These are phyloP conservation scores for Zostera marina DNA, from an alignment of 116 monocot genomes.

Conservation along the genomic window DNA sequence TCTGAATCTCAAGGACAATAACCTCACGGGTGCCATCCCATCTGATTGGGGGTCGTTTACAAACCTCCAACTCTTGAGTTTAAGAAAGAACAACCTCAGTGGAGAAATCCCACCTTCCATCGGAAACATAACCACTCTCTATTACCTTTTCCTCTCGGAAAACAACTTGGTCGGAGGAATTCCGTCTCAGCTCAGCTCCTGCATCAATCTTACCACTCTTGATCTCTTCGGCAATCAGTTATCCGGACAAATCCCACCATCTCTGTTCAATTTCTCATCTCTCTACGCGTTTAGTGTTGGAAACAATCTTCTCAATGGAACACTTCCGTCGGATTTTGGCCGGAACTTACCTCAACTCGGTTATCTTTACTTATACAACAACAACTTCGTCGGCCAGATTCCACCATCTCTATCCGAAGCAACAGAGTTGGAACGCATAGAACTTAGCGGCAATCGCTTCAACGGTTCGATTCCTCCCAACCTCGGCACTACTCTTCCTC, in stretches of 20 bases:
- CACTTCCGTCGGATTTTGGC: constrained; percentile 8
- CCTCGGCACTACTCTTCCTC: constrained; percentile 13
- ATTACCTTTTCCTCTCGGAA: neutral
- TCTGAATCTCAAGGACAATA: neutral
- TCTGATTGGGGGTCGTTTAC: neutral
- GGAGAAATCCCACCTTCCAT: constrained; percentile 2
- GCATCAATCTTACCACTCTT: neutral
- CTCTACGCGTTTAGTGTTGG: constrained; percentile 11
- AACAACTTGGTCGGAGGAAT: constrained; percentile 5
- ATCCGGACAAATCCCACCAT: constrained; percentile 2
- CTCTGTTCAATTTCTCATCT: constrained; percentile 26
- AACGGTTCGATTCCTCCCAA: constrained; percentile 17
- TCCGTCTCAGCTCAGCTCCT: neutral
- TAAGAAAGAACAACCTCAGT: constrained; percentile 1
- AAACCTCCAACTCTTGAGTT: constrained; percentile 1
- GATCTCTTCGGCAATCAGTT: neutral
- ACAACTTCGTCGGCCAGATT: neutral
- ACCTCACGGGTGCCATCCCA: neutral
- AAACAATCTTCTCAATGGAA: constrained; percentile 24
- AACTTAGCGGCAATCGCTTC: constrained; percentile 17
- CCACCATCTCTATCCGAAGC: constrained; percentile 9
- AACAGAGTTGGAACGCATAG: neutral
- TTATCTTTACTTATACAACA: neutral
- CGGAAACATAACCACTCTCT: constrained; percentile 1
- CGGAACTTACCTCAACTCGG: constrained; percentile 27